Conservation (phyloP, 2,329 filamentous ascomycete species). For the Pseudomassariella vexata region DNA sequence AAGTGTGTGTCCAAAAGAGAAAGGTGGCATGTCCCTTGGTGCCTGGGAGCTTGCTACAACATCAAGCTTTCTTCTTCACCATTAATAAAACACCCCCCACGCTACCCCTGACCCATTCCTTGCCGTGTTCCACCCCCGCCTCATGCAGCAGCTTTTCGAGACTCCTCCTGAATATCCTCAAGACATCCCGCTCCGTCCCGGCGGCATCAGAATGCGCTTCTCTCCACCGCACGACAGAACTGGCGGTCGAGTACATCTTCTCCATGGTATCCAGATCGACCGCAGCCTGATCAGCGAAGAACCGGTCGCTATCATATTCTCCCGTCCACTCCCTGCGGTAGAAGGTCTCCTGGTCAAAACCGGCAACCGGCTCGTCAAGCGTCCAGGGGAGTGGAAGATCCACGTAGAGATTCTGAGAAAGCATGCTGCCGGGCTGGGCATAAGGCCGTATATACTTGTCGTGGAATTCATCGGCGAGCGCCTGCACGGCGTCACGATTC, state of each 20-base stretch:
- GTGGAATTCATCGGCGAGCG: conserved; percentile 30
- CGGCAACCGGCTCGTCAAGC: conserved; percentile 19
- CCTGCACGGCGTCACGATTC: conserved; percentile 34
- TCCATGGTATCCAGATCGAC: conserved; percentile 29
- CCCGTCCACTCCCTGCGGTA: conserved; percentile 36
- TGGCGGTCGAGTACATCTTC: conserved; percentile 28
- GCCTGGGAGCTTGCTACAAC: no score
- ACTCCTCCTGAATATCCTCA: conserved; percentile 21
- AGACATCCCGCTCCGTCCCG: conserved; percentile 32
- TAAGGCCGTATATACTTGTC: conserved; percentile 30
- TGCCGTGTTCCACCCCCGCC: conserved; percentile 27
- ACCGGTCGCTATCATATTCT: conserved; percentile 18
- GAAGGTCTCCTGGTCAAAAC: conserved; percentile 34
- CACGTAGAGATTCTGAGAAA: conserved; percentile 33
- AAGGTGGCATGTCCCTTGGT: no score
- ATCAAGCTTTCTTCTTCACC: conserved; percentile 4
- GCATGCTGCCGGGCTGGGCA: conserved; percentile 33
- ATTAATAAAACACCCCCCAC: conserved; percentile 3
- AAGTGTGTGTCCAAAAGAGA: no score
- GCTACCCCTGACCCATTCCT: conserved; percentile 21
- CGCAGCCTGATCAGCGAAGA: conserved; percentile 15
- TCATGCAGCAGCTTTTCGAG: conserved; percentile 23
- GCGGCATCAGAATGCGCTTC: conserved; percentile 34
- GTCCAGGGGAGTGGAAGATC: conserved; percentile 45
- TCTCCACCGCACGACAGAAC: conserved; percentile 36